Base-by-base conservation (phyloP, 805 yeast genomes). In the Metschnikowia lunata region DNA sequence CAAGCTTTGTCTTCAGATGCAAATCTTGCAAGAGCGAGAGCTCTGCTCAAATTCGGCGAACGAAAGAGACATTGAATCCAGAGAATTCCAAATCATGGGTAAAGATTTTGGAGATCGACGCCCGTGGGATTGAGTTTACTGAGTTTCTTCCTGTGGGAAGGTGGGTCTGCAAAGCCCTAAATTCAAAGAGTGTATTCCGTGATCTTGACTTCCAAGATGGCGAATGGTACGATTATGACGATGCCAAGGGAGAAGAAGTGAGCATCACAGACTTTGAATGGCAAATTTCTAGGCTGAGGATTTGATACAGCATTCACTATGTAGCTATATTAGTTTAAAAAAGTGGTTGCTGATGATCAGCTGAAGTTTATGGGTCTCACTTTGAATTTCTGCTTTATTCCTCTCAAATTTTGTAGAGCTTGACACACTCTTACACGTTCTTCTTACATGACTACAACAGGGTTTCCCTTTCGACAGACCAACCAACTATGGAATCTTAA, bases 171-270 rank as follows among this genome's bases (percentile, higher is more conserved):
- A 66, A 58, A 34, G 85, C 86, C 10, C 71, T 65, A 6, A 81
- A 77, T 11, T 61, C 78, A 2, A 62, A 66, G 10, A 71, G 84
- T 8, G 63, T 60, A 42, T 87, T 85, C 57, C 58, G 58, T 6
- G 87, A 85, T 27, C 76, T 88, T 26, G 93, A 85, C 44, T 67
- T 89, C 27, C 76, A 72, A 31, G 96, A 87, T 26, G 81, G 79
- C 42, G 98, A 93, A 60, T 90, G 96, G 90, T 93, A 83, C 60
- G 99, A 93, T 57, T 93, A 90, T 59, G 98, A 93, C 61, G 98
- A 93, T 45, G 78, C 81, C 52, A 82, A 85, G 7, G 78, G 80
- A 10, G 78, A 71, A 35, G 97, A 91, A 63, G 97, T 89, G 14
- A 79, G 90, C 18, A 76, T 93, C 12, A 80, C 85, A 1, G 90